Conservation (phyloP, 164 flowering plant genomes). For the Vitis cinerea region DNA sequence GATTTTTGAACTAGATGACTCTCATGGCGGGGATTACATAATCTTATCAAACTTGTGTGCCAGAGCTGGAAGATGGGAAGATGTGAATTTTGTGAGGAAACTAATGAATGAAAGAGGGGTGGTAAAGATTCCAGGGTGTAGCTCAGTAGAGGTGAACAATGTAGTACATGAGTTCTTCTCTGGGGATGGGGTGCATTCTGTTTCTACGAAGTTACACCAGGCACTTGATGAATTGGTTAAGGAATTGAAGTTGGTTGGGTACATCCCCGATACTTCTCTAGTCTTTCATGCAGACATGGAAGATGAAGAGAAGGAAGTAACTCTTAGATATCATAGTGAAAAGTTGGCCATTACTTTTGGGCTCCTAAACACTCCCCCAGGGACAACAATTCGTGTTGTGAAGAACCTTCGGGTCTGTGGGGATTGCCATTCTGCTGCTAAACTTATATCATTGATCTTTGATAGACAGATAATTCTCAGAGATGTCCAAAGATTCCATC, state of each 20-base stretch:
- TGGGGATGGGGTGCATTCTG: constrained; percentile 50
- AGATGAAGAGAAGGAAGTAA: constrained; percentile 57
- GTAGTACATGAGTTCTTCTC: constrained; percentile 73
- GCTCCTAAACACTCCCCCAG: constrained; percentile 62
- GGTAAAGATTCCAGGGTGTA: constrained; percentile 69
- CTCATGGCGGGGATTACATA: constrained; percentile 77
- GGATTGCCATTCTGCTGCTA: constrained; percentile 76
- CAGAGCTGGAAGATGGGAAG: constrained; percentile 64
- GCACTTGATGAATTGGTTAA: constrained; percentile 52
- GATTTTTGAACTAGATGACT: constrained; percentile 53
- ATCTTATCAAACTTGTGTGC: constrained; percentile 70
- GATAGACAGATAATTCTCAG: constrained; percentile 56
- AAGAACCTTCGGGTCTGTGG: constrained; percentile 76
- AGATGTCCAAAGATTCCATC: constrained; percentile 75
- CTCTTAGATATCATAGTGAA: constrained; percentile 69
- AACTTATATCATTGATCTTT: constrained; percentile 49
- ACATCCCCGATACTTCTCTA: constrained; percentile 64
- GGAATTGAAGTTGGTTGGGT: constrained; percentile 60
- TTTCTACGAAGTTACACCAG: constrained; percentile 35
- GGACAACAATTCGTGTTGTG: constrained; percentile 70
- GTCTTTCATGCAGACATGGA: constrained; percentile 56
- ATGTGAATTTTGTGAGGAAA: constrained; percentile 48
- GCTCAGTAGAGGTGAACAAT: constrained; percentile 66
- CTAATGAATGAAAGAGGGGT: constrained; percentile 62
- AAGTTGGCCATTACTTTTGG: constrained; percentile 75